A percentile compares a stretch with the other conserved stretches of the same genome.
phyloP scores from a whole-genome alignment of 179 eudicot genomes.

The Sideroxylon spinosum region DNA sequence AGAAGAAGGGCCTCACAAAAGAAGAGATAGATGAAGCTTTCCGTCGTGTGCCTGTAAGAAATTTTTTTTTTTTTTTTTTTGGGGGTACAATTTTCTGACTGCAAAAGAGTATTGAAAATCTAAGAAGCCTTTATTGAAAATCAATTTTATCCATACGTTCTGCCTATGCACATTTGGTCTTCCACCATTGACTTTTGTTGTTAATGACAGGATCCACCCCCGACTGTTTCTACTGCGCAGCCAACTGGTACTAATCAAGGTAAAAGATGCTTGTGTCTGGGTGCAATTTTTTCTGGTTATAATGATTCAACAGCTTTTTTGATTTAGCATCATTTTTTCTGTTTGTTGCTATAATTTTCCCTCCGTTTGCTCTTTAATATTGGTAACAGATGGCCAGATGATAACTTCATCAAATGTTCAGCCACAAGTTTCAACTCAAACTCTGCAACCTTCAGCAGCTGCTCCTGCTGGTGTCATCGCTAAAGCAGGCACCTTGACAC shows the following conservation, averaged over 20 bases:
- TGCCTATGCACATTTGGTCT: neutral
- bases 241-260: constrained; percentile 54
- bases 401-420: constrained; percentile 44
- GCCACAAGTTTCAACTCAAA: constrained; percentile 47
- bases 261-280: constrained; percentile 21
- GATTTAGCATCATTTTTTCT: neutral
- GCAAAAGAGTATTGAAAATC: neutral
- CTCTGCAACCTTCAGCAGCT: constrained; percentile 45
- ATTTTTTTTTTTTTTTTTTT: constrained; percentile 3
- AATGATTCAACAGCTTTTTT: neutral
- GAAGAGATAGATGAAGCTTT: constrained; percentile 99
- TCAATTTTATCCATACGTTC: neutral
- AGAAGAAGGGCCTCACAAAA: constrained; percentile 92
- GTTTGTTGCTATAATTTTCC: neutral
- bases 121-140: constrained; percentile 3
- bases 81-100: constrained; percentile 5
- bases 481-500: constrained; percentile 27
- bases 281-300: neutral
- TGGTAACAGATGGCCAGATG: constrained; percentile 48
- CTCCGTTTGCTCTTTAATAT: constrained; percentile 7
- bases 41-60: constrained; percentile 89
- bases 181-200: constrained; percentile 19
- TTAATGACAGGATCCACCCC: constrained; percentile 62
- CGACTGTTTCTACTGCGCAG: constrained; percentile 46
- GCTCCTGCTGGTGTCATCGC: constrained; percentile 43